A percentile compares a stretch with the other conserved stretches of the same genome.
Evolutionary conservation across 495 filamentous ascomycete species (phyloP).

Genomic region (Sphaerosporella brunnea): DNA sequence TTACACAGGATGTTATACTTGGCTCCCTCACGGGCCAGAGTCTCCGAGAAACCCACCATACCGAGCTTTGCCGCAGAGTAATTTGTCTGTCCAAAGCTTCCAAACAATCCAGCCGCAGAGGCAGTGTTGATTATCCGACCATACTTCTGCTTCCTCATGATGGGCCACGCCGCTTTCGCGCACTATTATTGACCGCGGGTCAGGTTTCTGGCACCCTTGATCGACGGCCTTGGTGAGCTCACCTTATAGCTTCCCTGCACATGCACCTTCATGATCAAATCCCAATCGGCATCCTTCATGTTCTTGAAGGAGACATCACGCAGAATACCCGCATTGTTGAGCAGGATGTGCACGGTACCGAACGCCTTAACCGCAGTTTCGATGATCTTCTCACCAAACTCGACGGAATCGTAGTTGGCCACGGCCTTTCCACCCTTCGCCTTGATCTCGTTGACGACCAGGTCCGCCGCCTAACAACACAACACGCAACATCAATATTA

Average conservation of each 20-base stretch:
- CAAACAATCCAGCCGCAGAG: constrained; percentile 88
- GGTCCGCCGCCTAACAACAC: constrained; percentile 60
- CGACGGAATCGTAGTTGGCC: constrained; percentile 95
- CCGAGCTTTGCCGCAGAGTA: constrained; percentile 95
- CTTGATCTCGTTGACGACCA: constrained; percentile 87
- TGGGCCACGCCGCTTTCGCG: constrained; percentile 85
- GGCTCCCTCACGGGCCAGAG: constrained; percentile 86
- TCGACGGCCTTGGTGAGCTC: background rate
- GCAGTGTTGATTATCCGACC: constrained; percentile 91
- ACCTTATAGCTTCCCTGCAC: constrained; percentile 90
- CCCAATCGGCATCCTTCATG: constrained; percentile 95
- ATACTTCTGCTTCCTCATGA: constrained; percentile 98
- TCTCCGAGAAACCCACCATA: constrained; percentile 96
- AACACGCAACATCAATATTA: background rate
- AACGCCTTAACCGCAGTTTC: constrained; percentile 86
- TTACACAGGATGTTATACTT: constrained; percentile 98
- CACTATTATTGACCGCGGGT: constrained; percentile 35
- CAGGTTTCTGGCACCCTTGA: background rate
- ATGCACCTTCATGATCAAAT: constrained; percentile 82
- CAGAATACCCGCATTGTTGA: constrained; percentile 97
- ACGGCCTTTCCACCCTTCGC: constrained; percentile 88
- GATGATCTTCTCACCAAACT: constrained; percentile 87
- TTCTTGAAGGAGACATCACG: constrained; percentile 97
- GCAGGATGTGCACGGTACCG: constrained; percentile 80
- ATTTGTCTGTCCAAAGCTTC: constrained; percentile 89